Evolutionary conservation across 169 alveolate species (phyloP).

Genomic region (Plasmodium sp.): DNA sequence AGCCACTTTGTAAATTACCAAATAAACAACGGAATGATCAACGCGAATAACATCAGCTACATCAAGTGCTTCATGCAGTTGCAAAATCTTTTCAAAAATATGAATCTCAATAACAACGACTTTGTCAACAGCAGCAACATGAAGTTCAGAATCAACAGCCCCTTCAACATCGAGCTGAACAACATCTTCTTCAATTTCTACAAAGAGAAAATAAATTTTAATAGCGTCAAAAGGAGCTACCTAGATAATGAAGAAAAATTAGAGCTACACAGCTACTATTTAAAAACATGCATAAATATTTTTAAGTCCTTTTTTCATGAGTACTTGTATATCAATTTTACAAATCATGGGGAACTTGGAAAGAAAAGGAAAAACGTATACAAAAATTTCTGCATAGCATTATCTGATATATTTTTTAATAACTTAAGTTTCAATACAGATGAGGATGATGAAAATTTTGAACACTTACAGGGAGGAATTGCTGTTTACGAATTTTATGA

Average conservation of each 20-base stretch:
- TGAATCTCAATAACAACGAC: not conserved
- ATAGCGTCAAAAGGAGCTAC: constrained; percentile 19
- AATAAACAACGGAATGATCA: constrained; percentile 10
- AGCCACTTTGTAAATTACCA: constrained; percentile 1
- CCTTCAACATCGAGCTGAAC: constrained; percentile 32
- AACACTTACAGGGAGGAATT: constrained; percentile 53
- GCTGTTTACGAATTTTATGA: constrained; percentile 37
- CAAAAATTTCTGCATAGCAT: constrained; percentile 62
- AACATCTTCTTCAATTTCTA: constrained; percentile 23
- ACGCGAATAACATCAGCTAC: constrained; percentile 10
- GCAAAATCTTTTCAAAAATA: not conserved
- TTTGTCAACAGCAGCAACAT: not conserved
- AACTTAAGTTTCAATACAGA: constrained; percentile 44
- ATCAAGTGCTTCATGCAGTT: constrained; percentile 17
- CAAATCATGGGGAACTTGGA: constrained; percentile 18
- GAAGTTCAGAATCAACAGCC: not conserved
- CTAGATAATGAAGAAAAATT: constrained; percentile 35
- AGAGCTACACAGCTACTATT: constrained; percentile 42
- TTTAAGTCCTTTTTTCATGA: constrained; percentile 63
- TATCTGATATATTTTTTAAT: constrained; percentile 45
- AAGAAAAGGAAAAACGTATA: constrained; percentile 46
- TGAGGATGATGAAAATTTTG: constrained; percentile 60
- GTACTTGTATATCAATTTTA: constrained; percentile 51
- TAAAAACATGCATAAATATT: constrained; percentile 34
- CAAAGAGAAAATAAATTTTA: constrained; percentile 30